A percentile compares a stretch with the other conserved stretches of the same genome.
Evolutionary conservation across 805 yeast species (phyloP).

Genomic region (Lipomyces yamadae): DNA sequence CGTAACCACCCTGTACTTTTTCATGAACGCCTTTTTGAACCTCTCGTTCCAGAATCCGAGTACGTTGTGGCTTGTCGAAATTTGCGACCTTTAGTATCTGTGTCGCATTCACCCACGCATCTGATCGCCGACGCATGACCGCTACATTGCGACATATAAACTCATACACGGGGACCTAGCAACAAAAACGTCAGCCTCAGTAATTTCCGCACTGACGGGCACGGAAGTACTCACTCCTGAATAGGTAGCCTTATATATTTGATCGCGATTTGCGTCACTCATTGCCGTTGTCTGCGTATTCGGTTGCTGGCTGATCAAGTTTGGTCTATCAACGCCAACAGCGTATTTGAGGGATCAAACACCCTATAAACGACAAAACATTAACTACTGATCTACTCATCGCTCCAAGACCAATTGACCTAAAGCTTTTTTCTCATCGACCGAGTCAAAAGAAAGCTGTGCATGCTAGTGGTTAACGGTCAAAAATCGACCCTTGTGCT

Average conservation of each 20-base stretch:
- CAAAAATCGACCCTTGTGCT: too few species aligned
- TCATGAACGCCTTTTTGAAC: constrained; percentile 91
- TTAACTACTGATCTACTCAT: constrained; percentile 4
- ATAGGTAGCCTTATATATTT: constrained; percentile 51
- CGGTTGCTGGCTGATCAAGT: background rate
- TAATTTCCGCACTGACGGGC: background rate
- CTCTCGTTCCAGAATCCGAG: constrained; percentile 87
- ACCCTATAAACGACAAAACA: background rate
- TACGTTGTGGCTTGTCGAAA: constrained; percentile 91
- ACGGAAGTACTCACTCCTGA: constrained; percentile 45
- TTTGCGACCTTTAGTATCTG: constrained; percentile 92
- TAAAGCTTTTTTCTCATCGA: background rate
- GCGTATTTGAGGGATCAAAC: background rate
- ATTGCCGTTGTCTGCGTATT: constrained; percentile 11
- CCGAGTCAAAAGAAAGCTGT: background rate
- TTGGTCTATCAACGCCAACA: background rate
- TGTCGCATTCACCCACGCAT: constrained; percentile 97
- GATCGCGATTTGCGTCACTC: constrained; percentile 31
- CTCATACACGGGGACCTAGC: constrained; percentile 52
- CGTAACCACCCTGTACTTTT: constrained; percentile 96
- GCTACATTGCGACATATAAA: constrained; percentile 71
- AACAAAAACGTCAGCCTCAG: background rate
- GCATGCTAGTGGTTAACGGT: background rate
- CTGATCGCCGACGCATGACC: constrained; percentile 85
- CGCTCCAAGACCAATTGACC: background rate